A percentile compares a stretch with the other conserved stretches of the same genome.
Evolutionary conservation across 331 rosid genomes (phyloP).

Genomic region (Quercus lobata): DNA sequence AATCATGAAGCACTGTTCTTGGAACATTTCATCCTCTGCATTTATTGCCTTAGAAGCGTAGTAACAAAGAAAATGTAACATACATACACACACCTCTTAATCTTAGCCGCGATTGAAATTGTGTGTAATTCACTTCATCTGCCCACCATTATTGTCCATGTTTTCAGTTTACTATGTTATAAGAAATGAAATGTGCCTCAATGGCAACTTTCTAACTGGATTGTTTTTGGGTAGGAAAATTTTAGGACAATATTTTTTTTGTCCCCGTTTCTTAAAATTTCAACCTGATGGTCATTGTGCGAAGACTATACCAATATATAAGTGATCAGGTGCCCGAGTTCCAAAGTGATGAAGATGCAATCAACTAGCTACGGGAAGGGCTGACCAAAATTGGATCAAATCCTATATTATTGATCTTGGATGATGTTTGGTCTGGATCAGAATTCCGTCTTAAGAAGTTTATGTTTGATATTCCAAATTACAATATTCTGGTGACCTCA

Average conservation of each 20-base stretch:
- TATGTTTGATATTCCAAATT: conserved; percentile 17
- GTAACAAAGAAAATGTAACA: no score
- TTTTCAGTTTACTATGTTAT: no score
- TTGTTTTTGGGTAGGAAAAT: conserved; percentile 31
- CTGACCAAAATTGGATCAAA: conserved; percentile 24
- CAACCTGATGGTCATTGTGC: conserved; percentile 34
- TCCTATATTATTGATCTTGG: conserved; percentile 52
- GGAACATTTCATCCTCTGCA: no score
- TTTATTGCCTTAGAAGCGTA: no score
- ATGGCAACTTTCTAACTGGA: background rate
- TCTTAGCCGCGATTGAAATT: no score
- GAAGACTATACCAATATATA: conserved; percentile 35
- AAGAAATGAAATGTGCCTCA: no score
- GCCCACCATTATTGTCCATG: no score
- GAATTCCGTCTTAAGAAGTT: conserved; percentile 43
- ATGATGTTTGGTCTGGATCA: conserved; percentile 63
- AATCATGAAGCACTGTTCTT: no score
- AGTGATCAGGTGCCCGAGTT: conserved; percentile 29
- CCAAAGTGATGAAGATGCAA: conserved; percentile 35
- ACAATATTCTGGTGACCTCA: conserved; percentile 74
- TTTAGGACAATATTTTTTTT: conserved; percentile 48
- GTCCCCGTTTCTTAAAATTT: conserved; percentile 43
- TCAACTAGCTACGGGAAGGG: conserved; percentile 25
- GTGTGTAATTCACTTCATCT: no score
- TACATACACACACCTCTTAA: no score